Evolutionary conservation across 768 basidiomycete species (phyloP), one percentile per base, ranked within the genome.

Genomic region (Phlebiopsis flavidoalba): DNA sequence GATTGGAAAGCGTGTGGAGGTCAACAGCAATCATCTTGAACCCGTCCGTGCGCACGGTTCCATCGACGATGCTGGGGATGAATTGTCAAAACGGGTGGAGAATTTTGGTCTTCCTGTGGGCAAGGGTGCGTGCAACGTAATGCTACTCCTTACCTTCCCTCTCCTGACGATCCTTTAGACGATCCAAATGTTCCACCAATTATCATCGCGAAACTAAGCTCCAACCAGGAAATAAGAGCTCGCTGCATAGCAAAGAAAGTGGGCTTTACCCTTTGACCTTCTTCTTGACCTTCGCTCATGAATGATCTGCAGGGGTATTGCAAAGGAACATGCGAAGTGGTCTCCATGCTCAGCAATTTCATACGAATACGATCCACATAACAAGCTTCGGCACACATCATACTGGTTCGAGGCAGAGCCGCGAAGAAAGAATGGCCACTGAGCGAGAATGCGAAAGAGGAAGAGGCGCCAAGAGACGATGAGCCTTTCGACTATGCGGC

Each of bases 241-340:
- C 80, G 81, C 46, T 98, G 96, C 71, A 84, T 88, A 50, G 97
- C 95, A 5, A 94, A 95, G 75, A 98, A 97, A 85, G 95, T 92
- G 57, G n/a, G 77, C 64, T 24, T 10, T 46, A 17, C 36, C 15
- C 52, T 8, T 37, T 51, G 26, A 31, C 26, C 26, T 31, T 31
- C 26, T 6, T 31, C 26, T 31, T 31, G 26, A 31, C 24, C 40
- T 6, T 15, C n/a, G 31, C 58, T 59, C 48, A 57, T 59, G 33
- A 21, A 60, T 36, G 48, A 48, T 50, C 57, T 36, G 21, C 68
- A 98, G 96, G n/a, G 96, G 96, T 46, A 88, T 97, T 61, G 94
- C 96, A 3, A 98, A 98, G 78, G 94, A 97, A 72, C 97, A 99
- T 70, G 95, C 97, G 12, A 99, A 99, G 76, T 99, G 96, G 93